phyloP scores from a whole-genome alignment of 83 land plant species.

The Thuja plicata region DNA sequence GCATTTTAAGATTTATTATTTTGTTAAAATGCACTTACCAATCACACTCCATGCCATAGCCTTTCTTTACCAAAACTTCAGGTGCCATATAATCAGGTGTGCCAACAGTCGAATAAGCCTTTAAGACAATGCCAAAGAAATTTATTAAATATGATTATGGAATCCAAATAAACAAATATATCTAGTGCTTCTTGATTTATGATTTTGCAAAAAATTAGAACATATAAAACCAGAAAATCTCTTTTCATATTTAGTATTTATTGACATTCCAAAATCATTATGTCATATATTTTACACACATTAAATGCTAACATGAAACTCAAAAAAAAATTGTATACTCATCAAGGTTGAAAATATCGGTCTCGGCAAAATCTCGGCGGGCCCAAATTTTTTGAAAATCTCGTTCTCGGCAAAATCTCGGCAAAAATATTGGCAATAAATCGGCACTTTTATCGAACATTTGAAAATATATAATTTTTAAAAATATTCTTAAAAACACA shows the following conservation, averaged over 20 bases:
- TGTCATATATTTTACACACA: neutral
- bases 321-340: neutral
- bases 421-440: too few species aligned
- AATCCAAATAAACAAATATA: neutral
- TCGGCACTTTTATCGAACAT: too few species aligned
- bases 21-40: conserved; percentile 26
- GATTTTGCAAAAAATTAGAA: neutral
- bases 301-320: conserved; percentile 2
- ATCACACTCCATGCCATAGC: conserved; percentile 71
- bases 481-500: too few species aligned
- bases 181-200: neutral
- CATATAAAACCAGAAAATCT: neutral
- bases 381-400: too few species aligned
- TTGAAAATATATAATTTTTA: too few species aligned
- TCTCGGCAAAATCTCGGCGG: too few species aligned
- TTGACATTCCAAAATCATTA: neutral
- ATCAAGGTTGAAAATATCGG: too few species aligned
- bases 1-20: neutral
- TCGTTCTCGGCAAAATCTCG: too few species aligned
- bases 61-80: conserved; percentile 58
- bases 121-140: neutral
- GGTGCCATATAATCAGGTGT: conserved; percentile 76
- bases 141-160: neutral
- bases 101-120: conserved; percentile 73
- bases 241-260: neutral